phyloP scores from a whole-genome alignment of 2,329 filamentous ascomycete genomes.

The Aspergillus caelatus region DNA sequence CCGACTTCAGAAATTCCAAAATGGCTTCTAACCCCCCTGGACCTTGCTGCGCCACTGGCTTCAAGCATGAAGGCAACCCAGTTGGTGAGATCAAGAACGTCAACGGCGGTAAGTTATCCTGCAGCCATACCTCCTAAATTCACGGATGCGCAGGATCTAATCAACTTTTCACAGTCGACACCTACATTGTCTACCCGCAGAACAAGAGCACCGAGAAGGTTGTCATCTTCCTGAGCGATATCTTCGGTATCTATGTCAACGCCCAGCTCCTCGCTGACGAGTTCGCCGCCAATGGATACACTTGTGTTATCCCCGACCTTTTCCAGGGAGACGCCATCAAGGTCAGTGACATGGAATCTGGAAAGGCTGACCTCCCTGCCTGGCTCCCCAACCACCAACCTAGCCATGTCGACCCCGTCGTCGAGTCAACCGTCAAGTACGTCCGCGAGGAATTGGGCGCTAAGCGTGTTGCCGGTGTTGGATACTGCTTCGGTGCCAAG shows the following conservation, averaged over 20 bases:
- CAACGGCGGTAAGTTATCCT: slow-evolving; percentile 44
- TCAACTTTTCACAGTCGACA: slow-evolving; percentile 46
- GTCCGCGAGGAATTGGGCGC: slow-evolving; percentile 59
- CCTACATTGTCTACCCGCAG: slow-evolving; percentile 59
- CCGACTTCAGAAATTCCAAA: slow-evolving; percentile 12
- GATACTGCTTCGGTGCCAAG: slow-evolving; percentile 79
- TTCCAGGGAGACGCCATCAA: slow-evolving; percentile 68
- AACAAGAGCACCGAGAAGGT: slow-evolving; percentile 55
- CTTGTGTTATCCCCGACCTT: slow-evolving; percentile 69
- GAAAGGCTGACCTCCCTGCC: slow-evolving; percentile 52
- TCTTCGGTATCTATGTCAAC: slow-evolving; percentile 63
- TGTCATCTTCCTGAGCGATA: slow-evolving; percentile 60
- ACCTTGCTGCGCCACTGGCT: slow-evolving; percentile 51
- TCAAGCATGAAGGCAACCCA: slow-evolving; percentile 56
- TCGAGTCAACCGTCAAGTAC: slow-evolving; percentile 55
- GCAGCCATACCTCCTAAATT: background rate
- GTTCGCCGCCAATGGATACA: slow-evolving; percentile 73
- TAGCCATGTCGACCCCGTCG: slow-evolving; percentile 55
- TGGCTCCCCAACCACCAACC: slow-evolving; percentile 57
- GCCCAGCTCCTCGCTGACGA: slow-evolving; percentile 71
- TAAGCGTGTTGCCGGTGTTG: slow-evolving; percentile 65
- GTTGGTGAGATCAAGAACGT: slow-evolving; percentile 52
- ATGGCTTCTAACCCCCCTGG: slow-evolving; percentile 58
- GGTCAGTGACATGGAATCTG: slow-evolving; percentile 53
- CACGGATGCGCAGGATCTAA: background rate